A percentile compares a stretch with the other conserved stretches of the same genome.
Conservation (phyloP, 2,329 filamentous ascomycete species). For the Trichophyton mentagrophytes region DNA sequence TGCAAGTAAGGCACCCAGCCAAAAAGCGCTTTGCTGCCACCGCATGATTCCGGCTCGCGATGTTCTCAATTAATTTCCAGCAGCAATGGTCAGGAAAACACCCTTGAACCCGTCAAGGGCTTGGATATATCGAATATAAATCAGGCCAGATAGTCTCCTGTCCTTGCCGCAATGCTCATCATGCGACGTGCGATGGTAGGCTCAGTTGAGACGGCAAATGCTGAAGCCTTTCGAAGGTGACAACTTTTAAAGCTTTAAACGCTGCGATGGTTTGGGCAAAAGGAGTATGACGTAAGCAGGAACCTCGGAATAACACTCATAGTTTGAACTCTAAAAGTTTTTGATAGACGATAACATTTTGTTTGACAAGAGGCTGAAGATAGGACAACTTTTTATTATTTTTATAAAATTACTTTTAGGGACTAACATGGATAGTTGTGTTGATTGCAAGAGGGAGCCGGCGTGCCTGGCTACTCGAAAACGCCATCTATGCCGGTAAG, state of each 20-base stretch:
- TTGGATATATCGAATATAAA: neutral
- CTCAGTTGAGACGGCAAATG: neutral
- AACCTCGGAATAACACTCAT: neutral
- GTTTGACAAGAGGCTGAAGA: neutral
- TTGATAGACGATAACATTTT: neutral
- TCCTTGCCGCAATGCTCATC: neutral
- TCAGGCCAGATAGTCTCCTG: neutral
- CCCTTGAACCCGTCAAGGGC: conserved; percentile 1
- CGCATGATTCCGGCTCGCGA: conserved; percentile 23
- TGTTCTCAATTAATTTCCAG: neutral
- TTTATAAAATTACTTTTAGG: neutral
- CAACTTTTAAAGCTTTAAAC: neutral
- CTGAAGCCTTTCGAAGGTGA: neutral
- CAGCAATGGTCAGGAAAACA: neutral
- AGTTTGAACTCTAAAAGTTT: neutral
- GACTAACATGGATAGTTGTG: conserved; percentile 17
- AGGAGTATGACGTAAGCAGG: conserved; percentile 4
- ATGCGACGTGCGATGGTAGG: neutral
- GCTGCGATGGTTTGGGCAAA: neutral
- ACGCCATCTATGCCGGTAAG: conserved; percentile 13
- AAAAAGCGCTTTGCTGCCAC: conserved; percentile 27
- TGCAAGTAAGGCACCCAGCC: conserved; percentile 27
- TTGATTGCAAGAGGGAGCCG: conserved; percentile 14
- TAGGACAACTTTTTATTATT: neutral
- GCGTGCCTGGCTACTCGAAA: conserved; percentile 7